Evolutionary conservation across 2,329 filamentous ascomycete species (phyloP).

Genomic region (Trematosphaeria pertusa): DNA sequence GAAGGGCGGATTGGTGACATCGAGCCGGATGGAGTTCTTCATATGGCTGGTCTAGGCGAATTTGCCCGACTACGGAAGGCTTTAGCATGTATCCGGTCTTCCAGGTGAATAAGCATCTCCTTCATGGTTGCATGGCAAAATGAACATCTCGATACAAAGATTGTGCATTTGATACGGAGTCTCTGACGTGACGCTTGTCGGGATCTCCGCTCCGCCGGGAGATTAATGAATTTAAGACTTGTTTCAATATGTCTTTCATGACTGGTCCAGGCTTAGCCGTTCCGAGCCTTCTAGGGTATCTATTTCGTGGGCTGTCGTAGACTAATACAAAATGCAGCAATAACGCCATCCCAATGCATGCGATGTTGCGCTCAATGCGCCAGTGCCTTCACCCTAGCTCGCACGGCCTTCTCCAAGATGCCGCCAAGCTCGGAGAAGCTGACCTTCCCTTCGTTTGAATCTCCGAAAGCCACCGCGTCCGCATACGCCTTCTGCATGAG

Average conservation of each 20-base stretch:
- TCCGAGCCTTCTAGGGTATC: slow-evolving; percentile 9
- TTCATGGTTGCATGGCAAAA: slow-evolving; percentile 51
- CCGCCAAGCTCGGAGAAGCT: slow-evolving; percentile 47
- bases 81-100: slow-evolving; percentile 47
- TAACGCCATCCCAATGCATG: slow-evolving; percentile 5
- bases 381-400: slow-evolving; percentile 24
- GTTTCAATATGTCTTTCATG: too few relatives aligned
- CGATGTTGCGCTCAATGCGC: slow-evolving; percentile 6
- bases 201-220: too few relatives aligned
- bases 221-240: too few relatives aligned
- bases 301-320: too few relatives aligned
- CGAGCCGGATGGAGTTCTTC: slow-evolving; percentile 43
- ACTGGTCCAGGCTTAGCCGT: too few relatives aligned
- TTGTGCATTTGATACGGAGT: neutral
- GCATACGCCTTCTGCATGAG: slow-evolving; percentile 51
- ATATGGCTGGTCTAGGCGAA: slow-evolving; percentile 36
- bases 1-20: slow-evolving; percentile 35
- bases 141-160: slow-evolving; percentile 41
- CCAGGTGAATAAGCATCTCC: slow-evolving; percentile 47
- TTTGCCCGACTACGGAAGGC: slow-evolving; percentile 41
- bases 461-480: slow-evolving; percentile 36
- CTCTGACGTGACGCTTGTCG: too few relatives aligned
- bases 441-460: slow-evolving; percentile 39
- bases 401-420: slow-evolving; percentile 47
- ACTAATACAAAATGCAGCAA: too few relatives aligned